Base-by-base conservation (phyloP, 1,284 basidiomycete genomes). In the Ustilago bromivora region DNA sequence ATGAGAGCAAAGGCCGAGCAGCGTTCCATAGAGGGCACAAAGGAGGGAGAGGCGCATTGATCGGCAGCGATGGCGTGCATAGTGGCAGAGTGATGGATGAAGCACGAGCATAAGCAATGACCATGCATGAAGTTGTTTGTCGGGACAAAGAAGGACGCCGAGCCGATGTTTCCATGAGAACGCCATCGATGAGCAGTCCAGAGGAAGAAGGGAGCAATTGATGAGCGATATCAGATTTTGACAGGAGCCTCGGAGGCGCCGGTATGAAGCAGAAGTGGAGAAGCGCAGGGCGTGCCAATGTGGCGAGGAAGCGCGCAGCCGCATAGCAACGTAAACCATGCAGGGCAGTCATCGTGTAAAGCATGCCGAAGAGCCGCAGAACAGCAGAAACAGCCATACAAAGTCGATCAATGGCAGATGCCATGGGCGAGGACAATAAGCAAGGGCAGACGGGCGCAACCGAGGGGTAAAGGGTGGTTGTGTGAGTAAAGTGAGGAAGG, bases 141-240 rank as follows among this genome's bases (percentile, higher is more conserved):
- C 36, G 69, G 64, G 43, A 46, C 36, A 47, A 31, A 19, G 32
- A 41, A 55, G 51, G 51, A 54, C 36, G 54, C 38, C 63, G 51
- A 55, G 51, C 43, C 60, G 41, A 67, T 4, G 52, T 49, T 57
- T 58, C 41, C 49, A 55, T 58, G 35, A 53, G n/a, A 38, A 35
- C 41, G 46, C 19, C 19, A 19, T 23, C 35, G 51, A n/a, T 15
- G 28, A 23, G 12, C 19, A n/a, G 40, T 9, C n/a, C 17, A 46
- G 34, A 35, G 34, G 23, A 19, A 32, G 36, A 32, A 47, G 40
- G 19, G 54, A 36, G n/a, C 69, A 59, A 59, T 66, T 40, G 69
- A 66, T 66, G 69, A 35, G 64, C 57, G 57, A 66, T 67, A 67
- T 72, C 70, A 72, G 23, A 55, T 64, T 66, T 51, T 55, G 60